Evolutionary conservation across 768 basidiomycete genomes (phyloP), one percentile per base, ranked within the genome.

Genomic region (Lyophyllum decastes): DNA sequence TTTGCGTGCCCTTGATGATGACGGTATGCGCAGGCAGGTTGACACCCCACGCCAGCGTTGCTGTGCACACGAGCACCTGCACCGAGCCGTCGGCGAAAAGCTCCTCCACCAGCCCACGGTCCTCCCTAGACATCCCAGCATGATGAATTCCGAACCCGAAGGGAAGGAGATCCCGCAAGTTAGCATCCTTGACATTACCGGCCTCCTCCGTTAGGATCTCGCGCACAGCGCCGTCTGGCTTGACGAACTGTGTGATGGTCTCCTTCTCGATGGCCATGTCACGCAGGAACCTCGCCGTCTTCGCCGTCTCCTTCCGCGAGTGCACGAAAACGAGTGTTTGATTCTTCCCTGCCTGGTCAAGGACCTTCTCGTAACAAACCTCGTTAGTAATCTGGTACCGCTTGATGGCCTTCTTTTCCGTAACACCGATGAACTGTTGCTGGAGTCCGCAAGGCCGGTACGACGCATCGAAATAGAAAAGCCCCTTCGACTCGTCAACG

Each of bases 1-100:
- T 95, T 75, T 98, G 95, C 0, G 97, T 98, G n/a, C 97, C 97
- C 71, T 98, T 99, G 81, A 99, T 98, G 76, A 98, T 94, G 74
- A 98, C 96, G 8, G 94, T 90, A 62, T 98, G 97, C 1, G 95
- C 96, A 2, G 97, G 97, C 0, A 98, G 77, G 69, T 99, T 99
- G 74, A 99, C 96, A 77, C 96, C 97, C 97, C 97, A 99, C 0
- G 97, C 97, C 35, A 99, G 87, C 2, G 96, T 98, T 4, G 97
- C 97, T 0, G 97, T 99, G 70, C 94, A 97, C 44, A 97, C 94
- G 24, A 99, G 80, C 0, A 98, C 95, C 69, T 96, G 95, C 27
- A 99, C 81, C 22, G 92, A 87, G 0, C 95, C 93, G 49, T 96
- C 93, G 10, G 86, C 86, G 70, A 99, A 99, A 10, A 98, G 81